phyloP scores from a whole-genome alignment of 257 asterid genomes.

The Solanum okadae region DNA sequence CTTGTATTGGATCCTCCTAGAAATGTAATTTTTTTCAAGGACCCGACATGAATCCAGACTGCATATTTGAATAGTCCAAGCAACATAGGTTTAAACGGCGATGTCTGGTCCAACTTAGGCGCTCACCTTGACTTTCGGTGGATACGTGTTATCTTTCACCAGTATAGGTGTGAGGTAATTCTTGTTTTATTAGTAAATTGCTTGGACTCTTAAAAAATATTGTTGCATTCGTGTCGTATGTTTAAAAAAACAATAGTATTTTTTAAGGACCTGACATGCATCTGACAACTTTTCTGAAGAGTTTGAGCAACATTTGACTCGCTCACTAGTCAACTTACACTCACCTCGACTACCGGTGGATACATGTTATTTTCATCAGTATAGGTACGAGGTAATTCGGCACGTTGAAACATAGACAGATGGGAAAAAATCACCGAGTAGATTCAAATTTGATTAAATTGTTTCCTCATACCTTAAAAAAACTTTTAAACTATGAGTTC shows the following conservation, averaged over 20 bases:
- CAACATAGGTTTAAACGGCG: neutral
- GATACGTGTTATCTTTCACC: neutral
- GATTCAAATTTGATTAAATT: neutral
- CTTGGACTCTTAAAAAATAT: neutral
- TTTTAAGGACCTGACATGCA: neutral
- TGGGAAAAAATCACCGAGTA: neutral
- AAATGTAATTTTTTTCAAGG: neutral
- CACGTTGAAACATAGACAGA: neutral
- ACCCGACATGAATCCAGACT: neutral
- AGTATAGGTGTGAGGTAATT: neutral
- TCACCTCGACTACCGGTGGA: neutral
- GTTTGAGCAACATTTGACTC: neutral
- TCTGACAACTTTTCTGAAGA: neutral
- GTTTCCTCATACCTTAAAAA: neutral
- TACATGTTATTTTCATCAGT: neutral
- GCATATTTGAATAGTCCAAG: neutral
- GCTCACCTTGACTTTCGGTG: neutral
- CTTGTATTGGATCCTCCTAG: neutral
- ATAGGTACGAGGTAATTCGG: neutral
- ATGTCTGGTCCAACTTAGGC: neutral
- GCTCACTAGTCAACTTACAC: neutral
- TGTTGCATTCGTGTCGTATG: neutral
- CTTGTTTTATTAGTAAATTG: neutral
- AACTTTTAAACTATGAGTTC: neutral
- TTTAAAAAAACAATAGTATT: neutral